Conservation (phyloP, 805 yeast species). For the Yarrowia bubula region DNA sequence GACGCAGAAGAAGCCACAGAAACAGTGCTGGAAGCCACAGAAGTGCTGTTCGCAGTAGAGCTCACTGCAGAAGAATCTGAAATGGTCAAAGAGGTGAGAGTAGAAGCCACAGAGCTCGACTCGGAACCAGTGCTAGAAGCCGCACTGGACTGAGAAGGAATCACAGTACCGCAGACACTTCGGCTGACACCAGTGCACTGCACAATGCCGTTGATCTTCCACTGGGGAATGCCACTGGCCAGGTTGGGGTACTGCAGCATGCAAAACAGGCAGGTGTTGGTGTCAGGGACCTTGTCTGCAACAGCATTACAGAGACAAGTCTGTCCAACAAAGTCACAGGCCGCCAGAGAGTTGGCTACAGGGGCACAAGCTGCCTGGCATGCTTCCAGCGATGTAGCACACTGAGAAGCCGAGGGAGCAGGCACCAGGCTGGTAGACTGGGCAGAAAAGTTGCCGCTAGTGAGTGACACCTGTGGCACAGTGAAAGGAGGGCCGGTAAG, state of each 20-base stretch:
- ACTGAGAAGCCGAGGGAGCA: not conserved
- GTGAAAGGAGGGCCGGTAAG: not conserved
- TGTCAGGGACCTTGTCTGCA: not conserved
- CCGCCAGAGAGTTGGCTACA: not conserved
- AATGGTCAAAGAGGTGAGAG: not conserved
- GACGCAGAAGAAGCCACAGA: not conserved
- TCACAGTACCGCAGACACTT: not conserved
- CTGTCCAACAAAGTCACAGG: not conserved
- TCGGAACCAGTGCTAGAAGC: not conserved
- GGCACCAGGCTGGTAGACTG: not conserved
- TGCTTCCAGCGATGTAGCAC: not conserved
- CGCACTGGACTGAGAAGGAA: not conserved
- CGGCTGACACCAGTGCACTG: not conserved
- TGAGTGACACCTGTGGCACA: not conserved
- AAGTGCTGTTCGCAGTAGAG: not conserved
- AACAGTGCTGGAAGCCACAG: not conserved
- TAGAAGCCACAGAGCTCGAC: not conserved
- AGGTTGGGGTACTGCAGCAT: not conserved
- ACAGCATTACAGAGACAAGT: not conserved
- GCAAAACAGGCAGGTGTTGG: not conserved
- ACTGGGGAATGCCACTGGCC: not conserved
- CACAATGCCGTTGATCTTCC: not conserved
- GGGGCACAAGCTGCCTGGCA: not conserved
- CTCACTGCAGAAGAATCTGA: not conserved
- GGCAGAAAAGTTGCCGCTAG: not conserved